These are phyloP conservation scores for Rhododendron molle DNA, from an alignment of 148 eudicot species.

Conservation along the genomic window DNA sequence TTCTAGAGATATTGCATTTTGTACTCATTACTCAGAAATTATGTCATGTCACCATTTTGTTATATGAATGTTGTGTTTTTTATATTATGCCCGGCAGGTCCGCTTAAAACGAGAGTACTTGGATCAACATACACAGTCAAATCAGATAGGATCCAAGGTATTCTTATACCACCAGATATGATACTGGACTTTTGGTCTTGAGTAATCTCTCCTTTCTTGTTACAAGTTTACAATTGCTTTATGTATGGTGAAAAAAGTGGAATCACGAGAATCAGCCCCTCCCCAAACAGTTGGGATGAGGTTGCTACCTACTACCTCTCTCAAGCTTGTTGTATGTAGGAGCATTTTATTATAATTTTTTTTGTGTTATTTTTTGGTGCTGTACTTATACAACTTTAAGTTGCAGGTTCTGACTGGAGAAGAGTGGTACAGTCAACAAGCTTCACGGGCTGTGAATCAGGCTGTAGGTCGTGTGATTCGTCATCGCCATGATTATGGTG, in stretches of 20 bases:
- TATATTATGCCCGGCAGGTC: slow-evolving; percentile 40
- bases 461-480: slow-evolving; percentile 99
- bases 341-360: background rate
- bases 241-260: background rate
- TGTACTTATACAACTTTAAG: slow-evolving; percentile 6
- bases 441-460: slow-evolving; percentile 95
- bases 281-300: background rate
- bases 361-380: background rate
- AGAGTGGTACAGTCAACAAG: slow-evolving; percentile 94
- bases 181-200: background rate
- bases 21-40: background rate
- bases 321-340: background rate
- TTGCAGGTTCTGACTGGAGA: slow-evolving; percentile 81
- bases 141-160: slow-evolving; percentile 35
- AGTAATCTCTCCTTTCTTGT: background rate
- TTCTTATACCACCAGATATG: slow-evolving; percentile 6
- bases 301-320: background rate
- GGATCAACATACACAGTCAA: slow-evolving; percentile 54
- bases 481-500: slow-evolving; percentile 96
- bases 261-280: background rate
- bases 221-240: background rate
- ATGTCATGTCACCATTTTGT: background rate
- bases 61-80: background rate
- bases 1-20: background rate
- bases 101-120: slow-evolving; percentile 89